Conservation (phyloP, 805 yeast genomes). For the Danielia reshetovae region DNA sequence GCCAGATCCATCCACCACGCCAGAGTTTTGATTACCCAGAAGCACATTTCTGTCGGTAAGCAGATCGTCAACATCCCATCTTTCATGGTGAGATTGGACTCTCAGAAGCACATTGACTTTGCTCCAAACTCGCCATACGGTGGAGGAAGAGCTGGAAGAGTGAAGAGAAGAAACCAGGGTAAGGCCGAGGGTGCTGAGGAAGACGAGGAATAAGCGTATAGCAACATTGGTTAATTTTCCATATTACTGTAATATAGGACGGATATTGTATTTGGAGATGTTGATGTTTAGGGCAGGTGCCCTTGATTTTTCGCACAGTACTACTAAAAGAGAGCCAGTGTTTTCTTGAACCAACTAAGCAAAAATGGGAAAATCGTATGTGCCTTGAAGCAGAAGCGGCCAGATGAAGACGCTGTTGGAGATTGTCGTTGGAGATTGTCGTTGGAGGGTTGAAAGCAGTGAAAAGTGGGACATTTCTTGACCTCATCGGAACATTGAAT, state of each 20-base stretch:
- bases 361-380: constrained; percentile 32
- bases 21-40: constrained; percentile 96
- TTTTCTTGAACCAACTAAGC: constrained; percentile 9
- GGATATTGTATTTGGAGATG: background rate
- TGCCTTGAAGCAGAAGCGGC: constrained; percentile 12
- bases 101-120: constrained; percentile 99
- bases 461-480: too few species aligned
- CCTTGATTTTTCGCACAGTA: constrained; percentile 2
- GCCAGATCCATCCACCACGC: constrained; percentile 99
- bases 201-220: constrained; percentile 53
- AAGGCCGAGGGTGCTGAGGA: constrained; percentile 58
- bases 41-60: constrained; percentile 99
- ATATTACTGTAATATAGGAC: constrained; percentile 2
- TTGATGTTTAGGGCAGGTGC: constrained; percentile 6
- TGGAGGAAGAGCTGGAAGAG: constrained; percentile 99
- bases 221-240: constrained; percentile 17
- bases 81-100: constrained; percentile 99
- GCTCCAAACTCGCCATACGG: constrained; percentile 99
- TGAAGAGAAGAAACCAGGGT: constrained; percentile 87
- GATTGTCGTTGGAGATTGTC: too few species aligned
- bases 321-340: too few species aligned
- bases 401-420: too few species aligned
- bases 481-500: too few species aligned
- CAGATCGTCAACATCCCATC: constrained; percentile 98
- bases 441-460: too few species aligned